Evolutionary conservation across 169 alveolate genomes (phyloP), one percentile per base, ranked within the genome.

Genomic region (Theileria luwenshuni): DNA sequence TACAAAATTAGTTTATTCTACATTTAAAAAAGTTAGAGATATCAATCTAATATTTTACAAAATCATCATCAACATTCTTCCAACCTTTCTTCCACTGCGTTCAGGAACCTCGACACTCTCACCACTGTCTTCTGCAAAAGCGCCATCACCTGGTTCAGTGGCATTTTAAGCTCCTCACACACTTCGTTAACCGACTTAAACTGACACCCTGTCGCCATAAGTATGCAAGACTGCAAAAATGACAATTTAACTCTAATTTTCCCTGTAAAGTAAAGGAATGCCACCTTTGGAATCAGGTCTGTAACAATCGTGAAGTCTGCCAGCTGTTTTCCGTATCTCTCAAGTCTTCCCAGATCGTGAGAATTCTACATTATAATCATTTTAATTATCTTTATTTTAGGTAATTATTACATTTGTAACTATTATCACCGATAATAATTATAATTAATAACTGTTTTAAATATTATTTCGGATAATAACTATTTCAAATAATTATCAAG

Each of bases 71-170:
- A 21, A 0, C 25, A 1, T 15, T 56, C 65, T 25, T 56, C 32
- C 23, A 38, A n/a, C 5, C 38, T 56, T 0, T 38, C 10, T 21
- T 56, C 65, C 65, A 56, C 45, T 15, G 19, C 30, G 38, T 41
- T 56, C 19, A 56, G 32, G 51, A 68, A 51, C 69, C 65, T 79
- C n/a, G 87, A 71, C 33, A 81, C 42, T 74, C 69, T 81, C 38
- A 30, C 35, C 56, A 81, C 76, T 8, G 74, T 56, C 79, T 74
- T 81, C 77, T 81, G 89, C 5, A 81, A 69, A 43, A 81, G 74
- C 19, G 89, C 84, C 89, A 81, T 73, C 1, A 60, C 75, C 81
- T 81, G 89, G 76, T 81, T 81, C 69, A 74, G 67, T 12, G 89
- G 89, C 89, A 81, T 73, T 54, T 81, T 74, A 27, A 81, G 85